Base-by-base conservation (phyloP, 2,329 filamentous ascomycete species). In the Huntiella bhutanensis region DNA sequence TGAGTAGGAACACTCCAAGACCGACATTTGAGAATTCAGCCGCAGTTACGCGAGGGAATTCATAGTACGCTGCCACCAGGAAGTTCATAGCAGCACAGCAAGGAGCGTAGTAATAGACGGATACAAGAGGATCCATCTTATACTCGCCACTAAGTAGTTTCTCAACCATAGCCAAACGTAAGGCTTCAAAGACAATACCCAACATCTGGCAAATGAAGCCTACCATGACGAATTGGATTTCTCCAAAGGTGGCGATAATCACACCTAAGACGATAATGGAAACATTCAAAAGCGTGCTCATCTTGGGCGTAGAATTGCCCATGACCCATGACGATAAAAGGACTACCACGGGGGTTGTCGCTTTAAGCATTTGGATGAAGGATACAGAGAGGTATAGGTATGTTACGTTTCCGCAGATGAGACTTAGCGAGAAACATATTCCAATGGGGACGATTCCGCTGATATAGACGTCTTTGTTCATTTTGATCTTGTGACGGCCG, bases 291-390 rank as follows among this genome's bases (percentile, higher is more conserved):
- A 98, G 80, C 42, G 85, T 82, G 68, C 78, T 87, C 54, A 91
- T 61, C 66, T 86, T 92, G 46, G 85, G 82, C 51, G 83, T 77
- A 11, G 83, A 77, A 44, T 94, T 77, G 49, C 86, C 84, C 57
- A 96, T 77, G 45, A 71, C 69, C 88, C 91, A 96, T 54, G 85
- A 84, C 36, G 84, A 81, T 54, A 96, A 65, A 35, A 98, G 76
- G 45, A 96, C 87, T 46, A 86, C 87, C 50, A 96, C 87, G 12
- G 91, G 91, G 32, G 84, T 96, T 38, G 86, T 95, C 54, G 91
- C 91, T 83, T 96, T 96, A 63, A 96, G 78, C 88, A 96, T 96
- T 71, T 96, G 88, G 58, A 96, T 96, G 64, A 96, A 96, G 51
- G 88, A 82, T 49, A 96, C 88, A 54, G 82, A 91, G 51, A 96